phyloP scores from a whole-genome alignment of 2,329 filamentous ascomycete species.

The Neofusicoccum laricinum region DNA sequence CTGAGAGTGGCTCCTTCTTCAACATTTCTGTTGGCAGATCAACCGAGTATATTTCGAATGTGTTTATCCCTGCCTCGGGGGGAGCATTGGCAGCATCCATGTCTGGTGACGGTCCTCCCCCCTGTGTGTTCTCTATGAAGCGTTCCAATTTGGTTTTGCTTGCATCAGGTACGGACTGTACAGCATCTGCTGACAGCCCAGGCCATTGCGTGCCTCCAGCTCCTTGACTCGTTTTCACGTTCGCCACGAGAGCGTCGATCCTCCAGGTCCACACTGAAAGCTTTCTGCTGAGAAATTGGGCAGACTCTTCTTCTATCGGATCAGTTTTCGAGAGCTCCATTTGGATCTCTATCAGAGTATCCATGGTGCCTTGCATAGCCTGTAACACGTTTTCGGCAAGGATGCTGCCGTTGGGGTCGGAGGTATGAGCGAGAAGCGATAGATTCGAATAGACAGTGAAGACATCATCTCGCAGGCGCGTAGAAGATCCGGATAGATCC shows the following conservation, averaged over 20 bases:
- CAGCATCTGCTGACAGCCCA: not conserved
- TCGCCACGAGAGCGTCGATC: not conserved
- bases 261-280: not conserved
- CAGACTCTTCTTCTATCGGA: not conserved
- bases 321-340: not conserved
- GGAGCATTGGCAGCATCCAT: too few species aligned
- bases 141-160: not conserved
- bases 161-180: not conserved
- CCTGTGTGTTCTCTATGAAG: not conserved
- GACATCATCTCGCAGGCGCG: not conserved
- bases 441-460: not conserved
- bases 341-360: not conserved
- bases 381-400: not conserved
- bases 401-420: not conserved
- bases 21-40: not conserved
- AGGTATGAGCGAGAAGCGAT: not conserved
- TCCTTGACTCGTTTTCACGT: not conserved
- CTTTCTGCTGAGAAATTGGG: not conserved
- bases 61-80: too few species aligned
- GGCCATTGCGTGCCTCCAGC: not conserved
- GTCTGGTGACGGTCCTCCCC: not conserved
- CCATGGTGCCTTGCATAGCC: not conserved
- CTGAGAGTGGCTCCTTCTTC: too few species aligned
- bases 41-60: not conserved
- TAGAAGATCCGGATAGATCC: not conserved